Evolutionary conservation across 805 yeast species (phyloP).

Genomic region (Cyberlindnera mrakii): DNA sequence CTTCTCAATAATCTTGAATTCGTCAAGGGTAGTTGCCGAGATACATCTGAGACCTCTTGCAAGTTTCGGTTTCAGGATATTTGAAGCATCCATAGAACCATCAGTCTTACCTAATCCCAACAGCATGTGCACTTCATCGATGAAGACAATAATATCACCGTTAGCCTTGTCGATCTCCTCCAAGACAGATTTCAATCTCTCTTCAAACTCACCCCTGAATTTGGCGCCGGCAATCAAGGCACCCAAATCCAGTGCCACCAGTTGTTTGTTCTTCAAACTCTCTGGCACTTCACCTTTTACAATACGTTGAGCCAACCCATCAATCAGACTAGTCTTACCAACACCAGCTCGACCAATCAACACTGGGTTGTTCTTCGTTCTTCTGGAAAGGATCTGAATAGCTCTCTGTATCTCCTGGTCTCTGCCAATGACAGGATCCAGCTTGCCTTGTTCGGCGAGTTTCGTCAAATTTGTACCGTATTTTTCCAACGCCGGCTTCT

Average conservation of each 20-base stretch:
- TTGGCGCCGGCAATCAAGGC: constrained; percentile 92
- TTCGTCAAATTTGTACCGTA: constrained; percentile 84
- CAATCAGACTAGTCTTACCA: constrained; percentile 95
- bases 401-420: constrained; percentile 94
- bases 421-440: constrained; percentile 96
- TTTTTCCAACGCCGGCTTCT: constrained; percentile 72
- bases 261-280: constrained; percentile 78
- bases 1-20: constrained; percentile 90
- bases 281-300: constrained; percentile 93
- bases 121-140: constrained; percentile 86
- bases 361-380: constrained; percentile 95
- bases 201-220: constrained; percentile 94
- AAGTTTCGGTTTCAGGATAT: constrained; percentile 84
- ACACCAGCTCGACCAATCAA: constrained; percentile 96
- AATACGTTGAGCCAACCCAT: constrained; percentile 92
- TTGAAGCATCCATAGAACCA: constrained; percentile 94
- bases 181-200: constrained; percentile 72
- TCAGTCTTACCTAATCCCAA: constrained; percentile 90
- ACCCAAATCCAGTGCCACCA: constrained; percentile 82
- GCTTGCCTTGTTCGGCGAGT: constrained; percentile 80
- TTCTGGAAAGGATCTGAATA: constrained; percentile 82
- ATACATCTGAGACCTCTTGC: constrained; percentile 94
- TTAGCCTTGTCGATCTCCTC: constrained; percentile 77
- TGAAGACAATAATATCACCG: constrained; percentile 73
- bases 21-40: constrained; percentile 95